Evolutionary conservation across 257 asterid species (phyloP).

Genomic region (Solanum dulcamara): DNA sequence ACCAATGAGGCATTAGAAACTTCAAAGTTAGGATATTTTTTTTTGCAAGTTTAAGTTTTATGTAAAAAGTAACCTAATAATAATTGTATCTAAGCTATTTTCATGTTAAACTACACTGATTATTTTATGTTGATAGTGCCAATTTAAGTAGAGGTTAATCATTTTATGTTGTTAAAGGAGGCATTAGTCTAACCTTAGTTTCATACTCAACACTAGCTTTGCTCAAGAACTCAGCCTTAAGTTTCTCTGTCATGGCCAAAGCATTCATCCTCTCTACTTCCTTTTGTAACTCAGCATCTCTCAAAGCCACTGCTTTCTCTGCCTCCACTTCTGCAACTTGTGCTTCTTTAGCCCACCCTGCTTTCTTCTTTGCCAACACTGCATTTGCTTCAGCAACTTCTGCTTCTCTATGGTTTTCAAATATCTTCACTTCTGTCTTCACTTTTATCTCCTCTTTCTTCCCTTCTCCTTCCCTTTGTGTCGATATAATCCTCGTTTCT

Average conservation of each 20-base stretch:
- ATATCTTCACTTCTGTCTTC: conserved; percentile 37
- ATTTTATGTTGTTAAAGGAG: neutral
- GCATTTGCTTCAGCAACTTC: conserved; percentile 57
- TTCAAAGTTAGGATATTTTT: neutral
- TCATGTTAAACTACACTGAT: neutral
- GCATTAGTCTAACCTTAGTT: conserved; percentile 26
- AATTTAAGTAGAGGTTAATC: neutral
- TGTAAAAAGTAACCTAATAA: neutral
- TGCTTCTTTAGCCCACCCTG: conserved; percentile 49
- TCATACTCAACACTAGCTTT: conserved; percentile 58
- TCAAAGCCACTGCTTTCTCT: conserved; percentile 40
- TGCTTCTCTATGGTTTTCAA: conserved; percentile 43
- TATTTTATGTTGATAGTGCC: no score
- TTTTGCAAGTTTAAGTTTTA: neutral
- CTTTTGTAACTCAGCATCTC: conserved; percentile 53
- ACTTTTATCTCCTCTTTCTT: conserved; percentile 43
- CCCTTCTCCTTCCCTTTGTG: conserved; percentile 49
- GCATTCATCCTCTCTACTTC: conserved; percentile 56
- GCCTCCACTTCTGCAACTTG: conserved; percentile 57
- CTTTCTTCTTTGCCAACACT: conserved; percentile 47
- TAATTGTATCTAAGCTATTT: neutral
- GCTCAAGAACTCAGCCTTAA: conserved; percentile 42
- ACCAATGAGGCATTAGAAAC: neutral
- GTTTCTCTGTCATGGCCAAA: conserved; percentile 39
- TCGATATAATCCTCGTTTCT: conserved; percentile 45